Evolutionary conservation across 345 rosid genomes (phyloP), one percentile per base, ranked within the genome.

Genomic region (Hibiscus trionum): DNA sequence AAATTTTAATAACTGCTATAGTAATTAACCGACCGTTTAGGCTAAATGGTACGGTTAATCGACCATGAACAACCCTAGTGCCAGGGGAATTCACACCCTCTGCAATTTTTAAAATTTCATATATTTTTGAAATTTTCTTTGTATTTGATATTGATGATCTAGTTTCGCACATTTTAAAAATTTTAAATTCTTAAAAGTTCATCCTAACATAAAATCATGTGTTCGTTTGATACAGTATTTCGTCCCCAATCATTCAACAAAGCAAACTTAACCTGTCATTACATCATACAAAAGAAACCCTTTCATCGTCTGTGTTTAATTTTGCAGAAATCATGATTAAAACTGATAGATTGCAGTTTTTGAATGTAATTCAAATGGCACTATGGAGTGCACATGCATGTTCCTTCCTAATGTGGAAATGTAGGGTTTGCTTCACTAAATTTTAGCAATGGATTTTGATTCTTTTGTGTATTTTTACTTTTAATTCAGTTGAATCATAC

Each of bases 231-330:
- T 29, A 7, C 1, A 15, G 19, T 50, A 50, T 21, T 66, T 64
- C 52, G 0, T 21, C 77, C 78, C 44, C 72, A 29, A 26, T 73
- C 76, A 42, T 73, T 64, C 76, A 73, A 31, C 82, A 53, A 14
- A 4, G 26, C 67, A 72, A 33, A 79, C 26, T n/a, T 14, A 57
- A 3, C 53, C 71, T 62, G 46, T 52, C 39, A 39, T 64, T 19
- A 39, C 11, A 31, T 49, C 42, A 49, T 9, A 46, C 11, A 39
- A 33, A 19, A 55, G 12, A 52, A 50, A 50, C 56, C 44, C 16
- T 17, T 39, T 62, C 49, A 37, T n/a, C 16, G 37, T 16, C 42
- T 5, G 11, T 35, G 11, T 55, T 70, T 70, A 11, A 4, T 49
- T 9, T 9, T 27, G 70, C 39, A 5, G 39, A 35, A 35, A 35